Evolutionary conservation across 2,329 filamentous ascomycete species (phyloP), one percentile per base, ranked within the genome.

Genomic region (Fonsecaea erecta): DNA sequence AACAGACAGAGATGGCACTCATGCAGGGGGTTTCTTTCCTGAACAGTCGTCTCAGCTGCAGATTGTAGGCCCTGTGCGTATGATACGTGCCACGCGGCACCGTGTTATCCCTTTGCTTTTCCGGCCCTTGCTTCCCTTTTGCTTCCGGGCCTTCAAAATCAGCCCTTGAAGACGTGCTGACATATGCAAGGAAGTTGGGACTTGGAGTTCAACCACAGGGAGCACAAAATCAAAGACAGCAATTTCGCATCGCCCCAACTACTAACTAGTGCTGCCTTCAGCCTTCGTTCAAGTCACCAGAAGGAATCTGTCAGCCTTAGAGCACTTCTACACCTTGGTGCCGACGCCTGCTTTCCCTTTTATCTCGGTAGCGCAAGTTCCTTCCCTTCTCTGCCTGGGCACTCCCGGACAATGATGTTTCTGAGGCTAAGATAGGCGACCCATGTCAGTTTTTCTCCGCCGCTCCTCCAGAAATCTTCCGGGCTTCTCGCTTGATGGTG

Each of bases 171-270:
- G 55, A 43, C 24, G 28, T 52, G 62, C 53, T 61, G 46, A 64
- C 62, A 53, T 56, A 26, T 32, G 59, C 57, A 60, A 60, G 57
- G 57, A 52, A 60, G 18, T 30, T 43, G 18, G n/a, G n/a, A 21
- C 52, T 34, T 34, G 48, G 30, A 40, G 8, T 14, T 26, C 21
- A 9, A n/a, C 43, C 55, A 26, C 21, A 4, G 54, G 63, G 24
- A 58, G 57, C 62, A 69, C 67, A 57, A 69, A 65, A 67, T 67
- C 62, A 69, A 53, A 69, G 60, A 69, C 63, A 65, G 37, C 66
- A 69, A 67, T 62, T 67, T 65, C 60, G 55, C 34, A 64, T 60
- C 5, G 46, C 57, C 18, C 7, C n/a, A 60, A 53, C 34, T 12
- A 32, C 34, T 12, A 12, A 18, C 46, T 60, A 60, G 57, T 21